Conservation (phyloP, 176 grass and related monocot species). For the Oryza meridionalis region DNA sequence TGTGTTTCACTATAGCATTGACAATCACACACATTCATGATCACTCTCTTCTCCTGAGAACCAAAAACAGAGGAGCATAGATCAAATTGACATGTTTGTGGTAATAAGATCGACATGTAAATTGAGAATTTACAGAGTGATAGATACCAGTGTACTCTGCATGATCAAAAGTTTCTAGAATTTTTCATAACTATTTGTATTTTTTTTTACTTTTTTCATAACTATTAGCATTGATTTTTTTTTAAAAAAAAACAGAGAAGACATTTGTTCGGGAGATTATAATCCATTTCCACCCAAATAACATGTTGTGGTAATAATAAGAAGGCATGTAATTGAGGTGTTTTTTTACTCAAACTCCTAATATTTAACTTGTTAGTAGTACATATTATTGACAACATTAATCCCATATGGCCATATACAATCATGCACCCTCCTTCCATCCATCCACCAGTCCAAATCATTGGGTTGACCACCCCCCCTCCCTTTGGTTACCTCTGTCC, state of each 20-base stretch:
- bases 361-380: slow-evolving; percentile 5
- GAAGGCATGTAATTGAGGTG: no score
- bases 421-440: slow-evolving; percentile 39
- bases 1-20: not conserved
- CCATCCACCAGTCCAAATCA: slow-evolving; percentile 61
- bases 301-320: no score
- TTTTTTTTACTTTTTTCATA: no score
- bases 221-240: no score
- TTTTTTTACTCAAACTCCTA: no score
- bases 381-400: slow-evolving; percentile 37
- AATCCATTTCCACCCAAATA: no score
- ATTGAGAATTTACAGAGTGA: no score
- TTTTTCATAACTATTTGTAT: no score
- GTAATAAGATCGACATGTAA: no score
- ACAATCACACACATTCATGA: not conserved
- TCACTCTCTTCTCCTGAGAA: not conserved
- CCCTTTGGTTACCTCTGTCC: slow-evolving; percentile 28
- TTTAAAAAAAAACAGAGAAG: no score
- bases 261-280: fast-evolving
- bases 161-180: no score
- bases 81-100: not conserved
- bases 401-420: slow-evolving; percentile 24
- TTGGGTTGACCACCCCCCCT: slow-evolving; percentile 62
- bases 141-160: no score
- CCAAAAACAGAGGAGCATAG: not conserved